Conservation (phyloP, 2,329 filamentous ascomycete species). For the Immersiporthe knoxdaviesiana region DNA sequence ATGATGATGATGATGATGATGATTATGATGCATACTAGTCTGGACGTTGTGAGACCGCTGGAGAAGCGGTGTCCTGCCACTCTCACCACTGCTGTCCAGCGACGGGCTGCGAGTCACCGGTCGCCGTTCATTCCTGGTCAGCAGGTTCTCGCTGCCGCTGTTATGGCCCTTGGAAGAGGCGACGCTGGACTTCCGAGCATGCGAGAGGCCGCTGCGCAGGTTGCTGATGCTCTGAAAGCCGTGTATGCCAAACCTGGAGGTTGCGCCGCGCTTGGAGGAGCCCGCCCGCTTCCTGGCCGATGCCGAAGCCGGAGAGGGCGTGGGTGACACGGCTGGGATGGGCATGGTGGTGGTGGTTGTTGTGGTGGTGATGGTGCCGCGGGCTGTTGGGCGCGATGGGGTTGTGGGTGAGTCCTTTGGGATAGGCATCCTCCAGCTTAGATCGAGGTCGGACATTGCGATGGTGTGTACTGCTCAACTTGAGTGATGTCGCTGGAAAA, state of each 20-base stretch:
- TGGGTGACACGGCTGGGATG: neutral
- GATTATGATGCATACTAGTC: too few species aligned
- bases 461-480: neutral
- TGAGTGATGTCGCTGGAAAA: neutral
- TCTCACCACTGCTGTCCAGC: neutral
- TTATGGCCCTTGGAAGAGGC: neutral
- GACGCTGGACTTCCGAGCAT: neutral
- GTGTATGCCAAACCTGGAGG: slow-evolving; percentile 10
- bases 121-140: neutral
- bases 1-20: too few species aligned
- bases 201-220: slow-evolving; percentile 3
- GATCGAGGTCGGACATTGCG: neutral
- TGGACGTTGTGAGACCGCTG: neutral
- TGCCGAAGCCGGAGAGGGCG: neutral
- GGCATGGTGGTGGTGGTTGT: neutral
- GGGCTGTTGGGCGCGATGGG: neutral
- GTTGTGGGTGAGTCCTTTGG: neutral
- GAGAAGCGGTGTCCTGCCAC: neutral
- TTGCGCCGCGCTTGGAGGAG: neutral
- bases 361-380: too few species aligned
- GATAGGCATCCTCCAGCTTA: neutral
- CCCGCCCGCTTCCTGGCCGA: neutral
- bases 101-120: neutral
- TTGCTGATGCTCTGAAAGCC: slow-evolving; percentile 14
- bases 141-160: neutral